Conservation (phyloP, 2,329 filamentous ascomycete species). For the Clonostachys byssicola region DNA sequence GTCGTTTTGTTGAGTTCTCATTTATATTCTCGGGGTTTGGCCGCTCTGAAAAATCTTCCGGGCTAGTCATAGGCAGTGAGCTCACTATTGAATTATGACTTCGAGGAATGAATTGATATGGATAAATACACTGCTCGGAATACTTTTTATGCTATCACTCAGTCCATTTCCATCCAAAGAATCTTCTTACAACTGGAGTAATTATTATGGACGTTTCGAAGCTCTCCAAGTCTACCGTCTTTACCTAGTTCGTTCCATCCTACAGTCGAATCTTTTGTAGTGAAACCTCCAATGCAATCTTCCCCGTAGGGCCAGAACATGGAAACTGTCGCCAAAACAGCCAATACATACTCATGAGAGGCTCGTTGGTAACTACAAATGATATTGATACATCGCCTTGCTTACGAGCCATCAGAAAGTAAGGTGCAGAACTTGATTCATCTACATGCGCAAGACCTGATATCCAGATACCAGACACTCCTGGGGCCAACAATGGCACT, state of each 20-base stretch:
- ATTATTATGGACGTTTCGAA: too few species aligned
- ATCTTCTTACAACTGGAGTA: too few species aligned
- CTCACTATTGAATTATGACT: too few species aligned
- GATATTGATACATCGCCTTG: conserved; percentile 27
- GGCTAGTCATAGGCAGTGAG: too few species aligned
- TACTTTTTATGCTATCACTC: too few species aligned
- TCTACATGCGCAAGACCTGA: conserved; percentile 26
- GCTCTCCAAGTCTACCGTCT: conserved; percentile 21
- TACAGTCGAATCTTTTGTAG: conserved; percentile 23
- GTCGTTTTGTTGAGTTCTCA: too few species aligned
- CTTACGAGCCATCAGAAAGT: conserved; percentile 37
- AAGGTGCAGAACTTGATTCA: conserved; percentile 37
- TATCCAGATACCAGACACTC: conserved; percentile 41
- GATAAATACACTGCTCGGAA: too few species aligned
- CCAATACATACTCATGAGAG: conserved; percentile 28
- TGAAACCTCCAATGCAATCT: conserved; percentile 30
- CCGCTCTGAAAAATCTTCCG: too few species aligned
- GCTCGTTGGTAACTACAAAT: conserved; percentile 25
- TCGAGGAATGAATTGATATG: too few species aligned
- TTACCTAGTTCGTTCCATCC: conserved; percentile 31
- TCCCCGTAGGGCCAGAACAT: conserved; percentile 22
- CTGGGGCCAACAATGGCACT: conserved; percentile 34
- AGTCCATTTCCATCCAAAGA: too few species aligned
- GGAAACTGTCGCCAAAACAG: conserved; percentile 33
- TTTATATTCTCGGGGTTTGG: too few species aligned